phyloP scores from a whole-genome alignment of 1,284 basidiomycete genomes.

The Naganishia sp. region DNA sequence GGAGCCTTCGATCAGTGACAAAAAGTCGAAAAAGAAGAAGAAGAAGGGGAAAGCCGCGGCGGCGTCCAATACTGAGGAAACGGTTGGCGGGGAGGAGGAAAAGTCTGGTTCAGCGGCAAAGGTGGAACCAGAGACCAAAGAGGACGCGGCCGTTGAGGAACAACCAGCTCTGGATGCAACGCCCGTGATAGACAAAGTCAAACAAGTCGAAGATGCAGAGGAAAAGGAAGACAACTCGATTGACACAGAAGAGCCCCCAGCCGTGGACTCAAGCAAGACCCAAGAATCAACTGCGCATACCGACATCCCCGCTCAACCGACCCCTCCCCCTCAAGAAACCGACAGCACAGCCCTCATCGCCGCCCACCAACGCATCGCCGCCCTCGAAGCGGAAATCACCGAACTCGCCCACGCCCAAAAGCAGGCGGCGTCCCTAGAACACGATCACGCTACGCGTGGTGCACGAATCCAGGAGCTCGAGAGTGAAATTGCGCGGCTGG shows the following conservation, averaged over 20 bases:
- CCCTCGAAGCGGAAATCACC: conserved; percentile 20
- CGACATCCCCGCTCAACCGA: neutral
- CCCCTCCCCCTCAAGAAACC: neutral
- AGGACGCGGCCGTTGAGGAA: neutral
- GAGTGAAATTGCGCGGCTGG: conserved; percentile 37
- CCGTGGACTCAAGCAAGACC: neutral
- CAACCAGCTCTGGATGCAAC: neutral
- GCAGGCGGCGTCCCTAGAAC: conserved; percentile 43
- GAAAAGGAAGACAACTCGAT: neutral
- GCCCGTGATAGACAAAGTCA: neutral
- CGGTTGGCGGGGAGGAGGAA: neutral
- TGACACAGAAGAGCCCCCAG: neutral
- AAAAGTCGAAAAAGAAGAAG: conserved; percentile 21
- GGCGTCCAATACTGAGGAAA: conserved; percentile 1
- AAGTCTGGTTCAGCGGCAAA: neutral
- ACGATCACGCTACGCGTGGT: conserved; percentile 46
- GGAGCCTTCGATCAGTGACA: neutral
- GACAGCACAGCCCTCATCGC: conserved; percentile 17
- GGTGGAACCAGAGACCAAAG: neutral
- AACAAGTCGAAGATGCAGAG: neutral
- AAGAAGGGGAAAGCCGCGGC: conserved; percentile 16
- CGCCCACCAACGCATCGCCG: conserved; percentile 9
- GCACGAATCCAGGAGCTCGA: conserved; percentile 39
- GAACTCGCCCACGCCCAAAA: conserved; percentile 5
- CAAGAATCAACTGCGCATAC: neutral